These are phyloP conservation scores for Neoboletus magnificus DNA, from an alignment of 768 basidiomycete species.

Conservation along the genomic window DNA sequence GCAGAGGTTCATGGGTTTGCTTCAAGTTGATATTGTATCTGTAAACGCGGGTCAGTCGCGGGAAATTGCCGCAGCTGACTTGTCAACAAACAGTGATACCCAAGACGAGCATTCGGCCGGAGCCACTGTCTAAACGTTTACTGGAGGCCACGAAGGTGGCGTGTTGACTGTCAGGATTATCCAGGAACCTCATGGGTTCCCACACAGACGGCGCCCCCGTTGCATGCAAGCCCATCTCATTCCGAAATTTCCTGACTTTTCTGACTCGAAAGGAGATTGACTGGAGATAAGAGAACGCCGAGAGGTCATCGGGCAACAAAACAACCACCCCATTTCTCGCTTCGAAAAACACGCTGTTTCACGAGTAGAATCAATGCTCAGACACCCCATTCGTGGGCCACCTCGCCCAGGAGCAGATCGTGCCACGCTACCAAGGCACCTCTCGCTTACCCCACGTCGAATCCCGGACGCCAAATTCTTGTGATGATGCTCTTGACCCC, in stretches of 20 bases:
- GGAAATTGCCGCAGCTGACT: not conserved
- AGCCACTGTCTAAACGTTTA: too few species aligned
- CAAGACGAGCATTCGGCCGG: not conserved
- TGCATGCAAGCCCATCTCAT: not conserved
- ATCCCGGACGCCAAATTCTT: not conserved
- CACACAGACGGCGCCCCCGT: not conserved
- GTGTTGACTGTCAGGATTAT: not conserved
- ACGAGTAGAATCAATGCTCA: not conserved
- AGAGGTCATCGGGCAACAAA: not conserved
- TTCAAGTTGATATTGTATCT: not conserved
- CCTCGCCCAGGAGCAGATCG: not conserved
- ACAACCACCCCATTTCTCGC: not conserved
- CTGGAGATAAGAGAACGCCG: constrained; percentile 7
- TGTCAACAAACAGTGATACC: not conserved
- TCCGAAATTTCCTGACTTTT: not conserved
- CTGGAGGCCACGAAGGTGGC: not conserved
- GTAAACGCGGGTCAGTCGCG: too few species aligned
- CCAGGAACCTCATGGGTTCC: not conserved
- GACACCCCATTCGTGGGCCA: not conserved
- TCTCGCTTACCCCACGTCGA: constrained; percentile 1
- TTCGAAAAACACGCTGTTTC: not conserved
- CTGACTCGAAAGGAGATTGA: constrained; percentile 5
- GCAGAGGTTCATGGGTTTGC: not conserved
- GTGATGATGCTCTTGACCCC: not conserved
- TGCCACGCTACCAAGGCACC: not conserved